Base-by-base conservation (phyloP, 2,329 filamentous ascomycete genomes). In the Penicillium nordicum region DNA sequence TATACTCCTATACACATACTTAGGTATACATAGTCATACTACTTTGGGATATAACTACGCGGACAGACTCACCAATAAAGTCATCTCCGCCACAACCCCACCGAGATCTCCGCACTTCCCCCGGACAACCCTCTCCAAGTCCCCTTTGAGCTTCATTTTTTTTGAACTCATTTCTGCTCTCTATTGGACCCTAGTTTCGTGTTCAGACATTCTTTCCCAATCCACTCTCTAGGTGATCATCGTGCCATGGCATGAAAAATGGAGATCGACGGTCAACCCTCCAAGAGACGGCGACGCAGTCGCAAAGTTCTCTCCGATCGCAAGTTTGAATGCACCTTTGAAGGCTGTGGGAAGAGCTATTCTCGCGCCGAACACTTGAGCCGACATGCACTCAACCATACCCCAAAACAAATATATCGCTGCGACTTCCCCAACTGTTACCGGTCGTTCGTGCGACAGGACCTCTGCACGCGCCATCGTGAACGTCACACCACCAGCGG, bases 341-440 rank as follows among this genome's bases (percentile, higher is more conserved):
- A 90, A 62, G 90, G 88, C 38, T 99, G 94, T 68, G 92, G 91
- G 40, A 99, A 97, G 80, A 95, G 88, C 71, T 99, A 99, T 73
- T 97, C 93, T 27, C 85, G 94, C 71, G 93, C 94, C 9, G 94
- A 97, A 76, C 94, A 99, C 79, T 80, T 99, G 78, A 97, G 97
- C 77, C 86, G 94, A 72, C 94, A 89, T 92, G 80, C 74, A 86
- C 60, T 53, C 43, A 51, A 67, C 91, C 89, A 97, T 76, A 88
- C 90, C 55, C 93, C 93, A 18, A 97, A 97, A 76, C 90, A 95
- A 71, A 96, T 96, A 53, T 97, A 96, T 72, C 85, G 86, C 69
- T 97, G 94, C 79, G 90, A 95, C 69, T 96, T 92, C 67, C 90
- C 90, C 21, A 91, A 92, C 69, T 99, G 94, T 74, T 85, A 87